These are phyloP conservation scores for Kalmusia sp. DNA, from an alignment of 2,329 filamentous ascomycete genomes.

Conservation along the genomic window DNA sequence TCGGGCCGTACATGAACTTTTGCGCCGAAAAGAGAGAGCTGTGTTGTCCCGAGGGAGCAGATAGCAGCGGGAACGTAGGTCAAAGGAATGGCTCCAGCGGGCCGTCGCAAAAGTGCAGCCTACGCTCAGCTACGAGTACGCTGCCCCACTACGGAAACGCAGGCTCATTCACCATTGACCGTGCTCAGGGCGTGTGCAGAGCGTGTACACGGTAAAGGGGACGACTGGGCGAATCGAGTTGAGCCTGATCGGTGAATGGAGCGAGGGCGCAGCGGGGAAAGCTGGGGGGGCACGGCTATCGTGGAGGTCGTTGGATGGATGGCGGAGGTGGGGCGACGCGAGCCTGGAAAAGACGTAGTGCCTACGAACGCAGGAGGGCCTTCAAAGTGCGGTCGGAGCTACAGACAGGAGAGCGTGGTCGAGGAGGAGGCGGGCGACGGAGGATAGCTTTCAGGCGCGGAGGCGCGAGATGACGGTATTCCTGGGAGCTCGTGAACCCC, in stretches of 20 bases:
- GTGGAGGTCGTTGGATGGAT: background rate
- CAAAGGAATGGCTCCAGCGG: background rate
- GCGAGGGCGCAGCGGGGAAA: constrained; percentile 2
- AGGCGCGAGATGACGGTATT: background rate
- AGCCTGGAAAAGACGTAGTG: background rate
- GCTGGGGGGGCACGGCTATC: constrained; percentile 5
- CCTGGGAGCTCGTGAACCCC: background rate
- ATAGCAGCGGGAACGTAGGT: background rate
- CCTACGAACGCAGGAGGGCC: background rate
- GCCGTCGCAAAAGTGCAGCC: background rate
- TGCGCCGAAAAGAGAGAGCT: background rate
- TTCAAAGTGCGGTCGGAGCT: background rate
- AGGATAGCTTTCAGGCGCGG: background rate
- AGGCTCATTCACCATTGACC: background rate
- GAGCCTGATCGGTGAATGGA: background rate
- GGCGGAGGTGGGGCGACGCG: constrained; percentile 2
- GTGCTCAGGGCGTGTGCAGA: background rate
- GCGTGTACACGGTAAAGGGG: no score
- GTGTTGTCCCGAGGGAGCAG: background rate
- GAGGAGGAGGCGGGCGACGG: background rate
- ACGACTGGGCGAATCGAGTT: no score
- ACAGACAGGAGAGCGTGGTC: background rate
- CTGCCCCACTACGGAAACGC: constrained; percentile 3
- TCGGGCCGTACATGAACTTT: no score
- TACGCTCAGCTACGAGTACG: background rate